A percentile compares a stretch with the other conserved stretches of the same genome.
phyloP scores from a whole-genome alignment of 2,329 filamentous ascomycete genomes.

The Stagonosporopsis vannaccii region DNA sequence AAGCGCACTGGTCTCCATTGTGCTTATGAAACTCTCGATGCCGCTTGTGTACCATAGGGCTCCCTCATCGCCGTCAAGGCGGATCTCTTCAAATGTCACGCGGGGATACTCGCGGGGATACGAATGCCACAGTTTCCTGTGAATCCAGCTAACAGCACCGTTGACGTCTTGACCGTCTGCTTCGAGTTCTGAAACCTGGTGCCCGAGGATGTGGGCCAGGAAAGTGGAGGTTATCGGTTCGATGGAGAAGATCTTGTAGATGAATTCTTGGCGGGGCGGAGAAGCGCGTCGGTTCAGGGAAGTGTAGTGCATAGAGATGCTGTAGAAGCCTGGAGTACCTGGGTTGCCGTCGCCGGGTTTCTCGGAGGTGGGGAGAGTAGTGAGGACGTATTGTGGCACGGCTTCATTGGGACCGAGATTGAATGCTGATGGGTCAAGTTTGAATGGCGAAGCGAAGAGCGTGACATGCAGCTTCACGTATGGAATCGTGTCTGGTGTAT shows the following conservation, averaged over 20 bases:
- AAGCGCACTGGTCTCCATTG: conserved; percentile 94
- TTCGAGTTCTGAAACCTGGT: conserved; percentile 37
- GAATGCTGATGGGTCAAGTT: conserved; percentile 77
- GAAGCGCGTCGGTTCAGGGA: conserved; percentile 63
- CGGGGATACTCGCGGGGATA: conserved; percentile 88
- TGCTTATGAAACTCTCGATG: conserved; percentile 94
- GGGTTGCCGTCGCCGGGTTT: conserved; percentile 56
- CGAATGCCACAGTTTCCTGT: conserved; percentile 72
- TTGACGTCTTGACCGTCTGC: conserved; percentile 43
- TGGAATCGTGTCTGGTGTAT: conserved; percentile 76
- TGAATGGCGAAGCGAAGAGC: conserved; percentile 79
- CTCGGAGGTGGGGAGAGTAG: conserved; percentile 74
- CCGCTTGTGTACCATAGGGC: conserved; percentile 72
- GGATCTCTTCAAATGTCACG: conserved; percentile 83
- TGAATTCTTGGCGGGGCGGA: conserved; percentile 55
- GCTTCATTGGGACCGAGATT: conserved; percentile 63
- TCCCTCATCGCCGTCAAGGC: conserved; percentile 53
- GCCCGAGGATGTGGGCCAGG: conserved; percentile 58
- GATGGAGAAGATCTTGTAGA: conserved; percentile 72
- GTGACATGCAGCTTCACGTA: conserved; percentile 91
- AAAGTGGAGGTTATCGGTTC: conserved; percentile 50
- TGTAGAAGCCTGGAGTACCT: conserved; percentile 83
- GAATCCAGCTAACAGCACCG: conserved; percentile 42
- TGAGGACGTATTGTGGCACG: conserved; percentile 79
- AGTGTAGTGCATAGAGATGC: conserved; percentile 75